phyloP scores from a whole-genome alignment of 352 stramenopile species.

The Pythium chondricola region DNA sequence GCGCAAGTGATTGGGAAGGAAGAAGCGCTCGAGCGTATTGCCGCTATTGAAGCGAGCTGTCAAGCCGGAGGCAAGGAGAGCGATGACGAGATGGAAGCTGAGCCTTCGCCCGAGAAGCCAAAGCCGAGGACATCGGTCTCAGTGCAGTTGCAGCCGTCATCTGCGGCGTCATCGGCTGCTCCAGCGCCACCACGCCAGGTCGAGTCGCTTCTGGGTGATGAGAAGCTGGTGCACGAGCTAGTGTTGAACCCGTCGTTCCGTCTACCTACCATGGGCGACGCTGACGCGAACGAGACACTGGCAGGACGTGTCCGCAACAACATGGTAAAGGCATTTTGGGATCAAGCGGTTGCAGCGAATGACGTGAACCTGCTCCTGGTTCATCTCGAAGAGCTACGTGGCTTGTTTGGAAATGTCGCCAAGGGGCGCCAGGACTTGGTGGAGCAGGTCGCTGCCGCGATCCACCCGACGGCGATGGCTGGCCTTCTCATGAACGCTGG shows the following conservation, averaged over 20 bases:
- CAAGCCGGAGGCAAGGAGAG: not conserved
- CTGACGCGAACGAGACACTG: conserved; percentile 17
- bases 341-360: conserved; percentile 40
- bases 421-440: conserved; percentile 25
- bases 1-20: conserved; percentile 49
- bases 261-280: conserved; percentile 10
- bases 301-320: conserved; percentile 32
- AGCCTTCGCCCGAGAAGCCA: conserved; percentile 13
- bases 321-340: conserved; percentile 70
- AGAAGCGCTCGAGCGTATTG: conserved; percentile 25
- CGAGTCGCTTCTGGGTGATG: conserved; percentile 42
- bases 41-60: conserved; percentile 21
- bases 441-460: conserved; percentile 29
- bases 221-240: conserved; percentile 61
- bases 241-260: conserved; percentile 67
- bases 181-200: conserved; percentile 23
- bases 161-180: not conserved
- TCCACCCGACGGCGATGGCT: conserved; percentile 25
- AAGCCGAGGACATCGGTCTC: not conserved
- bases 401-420: conserved; percentile 24
- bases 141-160: not conserved
- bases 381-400: conserved; percentile 45
- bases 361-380: conserved; percentile 40
- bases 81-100: conserved; percentile 15
- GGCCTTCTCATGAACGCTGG: conserved; percentile 30